Percentiles rank a stretch among this genome's conserved stretches.
Evolutionary conservation across 306 rosid genomes (phyloP).

Genomic region (Gynostemma pentaphyllum): DNA sequence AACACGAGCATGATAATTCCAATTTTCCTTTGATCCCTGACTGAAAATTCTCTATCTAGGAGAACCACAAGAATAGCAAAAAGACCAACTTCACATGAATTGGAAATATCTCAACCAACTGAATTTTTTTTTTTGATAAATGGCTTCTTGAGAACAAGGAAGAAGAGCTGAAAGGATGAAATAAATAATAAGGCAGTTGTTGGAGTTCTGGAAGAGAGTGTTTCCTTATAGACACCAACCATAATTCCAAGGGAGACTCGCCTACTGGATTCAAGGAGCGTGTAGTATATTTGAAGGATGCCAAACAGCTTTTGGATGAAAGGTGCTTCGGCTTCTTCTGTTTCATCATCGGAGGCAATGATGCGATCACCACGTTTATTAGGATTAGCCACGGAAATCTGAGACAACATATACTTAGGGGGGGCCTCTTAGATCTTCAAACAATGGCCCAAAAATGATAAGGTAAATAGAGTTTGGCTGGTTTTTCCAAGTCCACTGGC

Average conservation of each 20-base stretch:
- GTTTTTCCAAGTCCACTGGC: constrained; percentile 88
- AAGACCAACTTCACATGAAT: constrained; percentile 43
- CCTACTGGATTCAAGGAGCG: constrained; percentile 50
- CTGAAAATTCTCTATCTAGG: constrained; percentile 32
- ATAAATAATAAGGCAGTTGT: constrained; percentile 33
- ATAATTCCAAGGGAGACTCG: constrained; percentile 46
- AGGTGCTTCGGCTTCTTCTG: constrained; percentile 94
- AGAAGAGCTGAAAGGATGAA: constrained; percentile 70
- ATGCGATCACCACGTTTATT: constrained; percentile 36
- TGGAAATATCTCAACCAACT: constrained; percentile 67
- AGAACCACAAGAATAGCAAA: constrained; percentile 38
- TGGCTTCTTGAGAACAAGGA: constrained; percentile 84
- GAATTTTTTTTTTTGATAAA: constrained; percentile 84
- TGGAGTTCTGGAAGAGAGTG: constrained; percentile 32
- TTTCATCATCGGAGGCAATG: constrained; percentile 84
- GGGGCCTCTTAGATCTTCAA: constrained; percentile 90
- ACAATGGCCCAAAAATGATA: constrained; percentile 59
- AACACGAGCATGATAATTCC: constrained; percentile 54
- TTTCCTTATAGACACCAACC: constrained; percentile 46
- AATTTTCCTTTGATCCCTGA: constrained; percentile 21
- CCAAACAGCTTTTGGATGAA: constrained; percentile 84
- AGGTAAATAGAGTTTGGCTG: constrained; percentile 33
- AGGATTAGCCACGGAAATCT: constrained; percentile 42
- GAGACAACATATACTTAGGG: constrained; percentile 94
- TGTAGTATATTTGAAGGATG: constrained; percentile 74